Evolutionary conservation across 108 stramenopile species (phyloP), one percentile per base, ranked within the genome.

Genomic region (Seminavis robusta): DNA sequence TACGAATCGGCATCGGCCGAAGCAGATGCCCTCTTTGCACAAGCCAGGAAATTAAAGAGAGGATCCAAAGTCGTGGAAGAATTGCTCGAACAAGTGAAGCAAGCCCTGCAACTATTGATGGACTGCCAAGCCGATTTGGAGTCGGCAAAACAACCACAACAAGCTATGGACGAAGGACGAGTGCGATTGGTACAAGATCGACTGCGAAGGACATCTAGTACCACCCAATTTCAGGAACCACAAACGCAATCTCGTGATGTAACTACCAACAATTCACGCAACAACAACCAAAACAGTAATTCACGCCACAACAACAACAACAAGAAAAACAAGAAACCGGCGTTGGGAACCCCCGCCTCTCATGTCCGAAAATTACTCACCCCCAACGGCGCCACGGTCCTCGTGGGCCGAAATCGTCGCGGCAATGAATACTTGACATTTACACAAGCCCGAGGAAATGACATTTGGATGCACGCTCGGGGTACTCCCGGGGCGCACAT

Each of bases 401-500:
- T 89, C 6, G 93, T 94, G 2, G 93, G 93, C 8, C 70, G 93
- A 38, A 90, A 90, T 57, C 79, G 86, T 26, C 67, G 85, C 24
- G 86, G 90, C 45, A 94, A 94, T 43, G 93, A 94, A 45, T 69
- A 86, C 30, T 59, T 94, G 36, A 84, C 76, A 33, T 77, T 94
- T 48, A 63, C 67, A 34, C 63, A 81, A 3, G 89, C 89, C 2
- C 71, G 76, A 26, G 73, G 77, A 32, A 70, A 80, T 13, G 93
- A 94, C 61, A 62, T 91, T 37, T 94, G 93, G 93, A 76, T 91
- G 77, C 93, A 94, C 55, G 71, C 78, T 7, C 63, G 87, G 1
- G 86, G 86, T n/a, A 79, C 73, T 25, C 90, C 91, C 0, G 93
- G 93, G 26, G 93, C 93, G 0, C 93, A 94, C 53, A 85, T 94